Conservation (phyloP, 345 rosid species). For the Laguncularia racemosa region DNA sequence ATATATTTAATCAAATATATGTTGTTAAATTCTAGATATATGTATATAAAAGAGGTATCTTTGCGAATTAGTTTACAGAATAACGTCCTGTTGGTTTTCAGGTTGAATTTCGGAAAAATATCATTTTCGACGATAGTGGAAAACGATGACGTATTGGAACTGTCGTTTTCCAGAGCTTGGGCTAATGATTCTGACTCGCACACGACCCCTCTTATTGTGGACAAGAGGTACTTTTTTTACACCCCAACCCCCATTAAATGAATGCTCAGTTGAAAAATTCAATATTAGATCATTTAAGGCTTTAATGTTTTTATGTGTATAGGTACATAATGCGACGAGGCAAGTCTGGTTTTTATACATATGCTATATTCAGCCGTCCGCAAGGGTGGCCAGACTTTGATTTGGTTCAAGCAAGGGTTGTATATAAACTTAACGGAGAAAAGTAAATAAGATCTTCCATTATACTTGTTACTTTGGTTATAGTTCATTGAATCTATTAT, state of each 20-base stretch:
- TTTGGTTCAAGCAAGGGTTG: slow-evolving; percentile 10
- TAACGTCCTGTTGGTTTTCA: too few species aligned
- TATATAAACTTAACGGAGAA: slow-evolving; percentile 9
- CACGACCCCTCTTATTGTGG: slow-evolving; percentile 8
- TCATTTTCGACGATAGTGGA: slow-evolving; percentile 3
- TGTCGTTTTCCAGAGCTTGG: slow-evolving; percentile 15
- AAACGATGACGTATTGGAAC: slow-evolving; percentile 3
- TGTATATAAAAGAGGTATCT: too few species aligned
- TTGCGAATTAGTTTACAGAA: too few species aligned
- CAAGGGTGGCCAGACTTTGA: slow-evolving; percentile 13
- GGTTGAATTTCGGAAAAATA: too few species aligned
- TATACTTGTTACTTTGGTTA: too few species aligned
- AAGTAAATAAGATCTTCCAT: not conserved
- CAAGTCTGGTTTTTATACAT: slow-evolving; percentile 10
- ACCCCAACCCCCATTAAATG: too few species aligned
- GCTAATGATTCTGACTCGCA: not conserved
- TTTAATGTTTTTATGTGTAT: not conserved
- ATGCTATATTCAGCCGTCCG: slow-evolving; percentile 10
- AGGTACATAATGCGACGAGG: slow-evolving; percentile 10
- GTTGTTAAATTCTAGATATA: too few species aligned
- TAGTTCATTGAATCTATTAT: too few species aligned
- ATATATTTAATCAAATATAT: too few species aligned
- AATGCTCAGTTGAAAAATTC: too few species aligned
- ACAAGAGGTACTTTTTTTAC: slow-evolving; percentile 13
- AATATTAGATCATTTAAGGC: not conserved